Conservation (phyloP, 768 basidiomycete genomes). For the Pholiota conissans region DNA sequence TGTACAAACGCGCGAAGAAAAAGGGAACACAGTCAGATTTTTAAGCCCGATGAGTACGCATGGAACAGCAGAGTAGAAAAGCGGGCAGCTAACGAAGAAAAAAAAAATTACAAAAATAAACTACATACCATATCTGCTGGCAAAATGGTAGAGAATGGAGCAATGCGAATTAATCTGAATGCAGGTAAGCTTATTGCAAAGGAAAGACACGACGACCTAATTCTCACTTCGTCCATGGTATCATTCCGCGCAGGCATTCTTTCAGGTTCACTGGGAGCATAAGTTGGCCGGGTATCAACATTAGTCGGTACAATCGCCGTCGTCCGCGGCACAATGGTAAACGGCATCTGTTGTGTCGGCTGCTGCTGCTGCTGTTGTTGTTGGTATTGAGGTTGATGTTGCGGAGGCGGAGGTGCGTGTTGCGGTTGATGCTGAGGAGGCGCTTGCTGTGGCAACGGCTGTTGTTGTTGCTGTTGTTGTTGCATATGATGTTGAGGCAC, state of each 20-base stretch:
- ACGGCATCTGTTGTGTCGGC: constrained; percentile 24
- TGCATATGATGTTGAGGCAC: constrained; percentile 28
- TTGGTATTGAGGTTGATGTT: constrained; percentile 23
- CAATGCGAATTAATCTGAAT: constrained; percentile 64
- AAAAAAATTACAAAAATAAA: constrained; percentile 21
- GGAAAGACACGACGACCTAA: neutral
- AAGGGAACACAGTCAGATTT: neutral
- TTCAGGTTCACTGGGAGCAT: constrained; percentile 34
- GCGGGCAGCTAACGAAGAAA: too few species aligned
- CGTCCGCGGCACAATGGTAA: constrained; percentile 34
- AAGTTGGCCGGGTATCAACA: constrained; percentile 38
- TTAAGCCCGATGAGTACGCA: neutral
- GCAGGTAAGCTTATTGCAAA: constrained; percentile 8
- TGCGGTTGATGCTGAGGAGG: constrained; percentile 19
- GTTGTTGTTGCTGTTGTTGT: constrained; percentile 22
- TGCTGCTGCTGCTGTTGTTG: constrained; percentile 23
- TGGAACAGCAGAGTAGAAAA: constrained; percentile 1
- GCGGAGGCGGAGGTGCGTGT: constrained; percentile 16
- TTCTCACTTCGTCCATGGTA: constrained; percentile 44
- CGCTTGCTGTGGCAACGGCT: constrained; percentile 19
- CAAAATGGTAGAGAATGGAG: constrained; percentile 59
- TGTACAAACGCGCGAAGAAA: constrained; percentile 19
- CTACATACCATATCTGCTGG: constrained; percentile 59
- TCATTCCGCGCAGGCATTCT: constrained; percentile 35
- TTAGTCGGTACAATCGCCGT: constrained; percentile 42